phyloP scores from a whole-genome alignment of 1,139 yeast species.

The Saccharomycopsis hybrid region DNA sequence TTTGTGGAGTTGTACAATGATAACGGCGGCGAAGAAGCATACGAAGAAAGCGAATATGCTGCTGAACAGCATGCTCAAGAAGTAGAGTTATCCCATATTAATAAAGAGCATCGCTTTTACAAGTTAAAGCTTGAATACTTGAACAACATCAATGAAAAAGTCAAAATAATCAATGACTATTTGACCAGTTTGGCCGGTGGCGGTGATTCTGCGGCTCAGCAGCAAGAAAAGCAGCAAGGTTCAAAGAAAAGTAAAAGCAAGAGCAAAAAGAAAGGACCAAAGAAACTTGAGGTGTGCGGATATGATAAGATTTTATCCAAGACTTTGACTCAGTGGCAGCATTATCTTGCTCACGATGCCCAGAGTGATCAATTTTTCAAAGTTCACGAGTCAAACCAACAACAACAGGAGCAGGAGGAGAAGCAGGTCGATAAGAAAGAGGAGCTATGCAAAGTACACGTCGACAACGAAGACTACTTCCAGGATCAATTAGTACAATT shows the following conservation, averaged over 20 bases:
- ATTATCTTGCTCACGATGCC: slow-evolving; percentile 28
- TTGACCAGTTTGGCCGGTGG: slow-evolving; percentile 20
- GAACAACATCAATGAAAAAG: slow-evolving; percentile 20
- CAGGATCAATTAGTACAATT: slow-evolving; percentile 1
- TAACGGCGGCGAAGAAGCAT: slow-evolving; percentile 11
- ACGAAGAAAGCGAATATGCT: slow-evolving; percentile 21
- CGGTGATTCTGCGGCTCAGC: slow-evolving; percentile 24
- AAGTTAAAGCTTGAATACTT: slow-evolving; percentile 18
- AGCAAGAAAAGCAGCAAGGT: slow-evolving; percentile 22
- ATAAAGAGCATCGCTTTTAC: slow-evolving; percentile 20
- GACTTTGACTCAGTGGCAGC: slow-evolving; percentile 3
- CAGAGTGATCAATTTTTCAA: not conserved
- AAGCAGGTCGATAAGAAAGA: no score
- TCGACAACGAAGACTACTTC: not conserved
- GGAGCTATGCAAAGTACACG: not conserved
- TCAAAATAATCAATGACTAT: slow-evolving; percentile 25
- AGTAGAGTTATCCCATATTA: not conserved
- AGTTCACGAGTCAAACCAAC: not conserved
- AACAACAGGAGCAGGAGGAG: not conserved
- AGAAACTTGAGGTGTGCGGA: slow-evolving; percentile 26
- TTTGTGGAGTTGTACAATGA: slow-evolving; percentile 25
- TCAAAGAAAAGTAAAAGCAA: slow-evolving; percentile 2
- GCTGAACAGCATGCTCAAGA: slow-evolving; percentile 16
- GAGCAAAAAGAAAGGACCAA: slow-evolving; percentile 14
- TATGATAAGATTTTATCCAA: slow-evolving; percentile 21